Evolutionary conservation across 2,329 filamentous ascomycete species (phyloP).

Genomic region (Coleophoma cylindrospora): DNA sequence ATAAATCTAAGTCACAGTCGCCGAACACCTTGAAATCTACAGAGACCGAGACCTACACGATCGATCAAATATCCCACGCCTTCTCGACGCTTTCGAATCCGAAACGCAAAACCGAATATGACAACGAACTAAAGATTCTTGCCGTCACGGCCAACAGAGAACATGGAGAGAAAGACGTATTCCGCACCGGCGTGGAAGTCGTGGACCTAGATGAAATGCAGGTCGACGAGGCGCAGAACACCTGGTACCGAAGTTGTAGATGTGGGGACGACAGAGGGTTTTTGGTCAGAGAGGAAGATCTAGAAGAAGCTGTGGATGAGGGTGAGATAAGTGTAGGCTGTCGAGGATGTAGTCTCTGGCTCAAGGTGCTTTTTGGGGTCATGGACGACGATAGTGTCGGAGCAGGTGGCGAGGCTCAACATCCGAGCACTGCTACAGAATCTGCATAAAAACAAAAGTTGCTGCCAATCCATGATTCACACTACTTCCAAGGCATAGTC

Average conservation of each 20-base stretch:
- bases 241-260: constrained; percentile 55
- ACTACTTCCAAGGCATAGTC: no score
- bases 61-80: constrained; percentile 61
- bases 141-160: constrained; percentile 12
- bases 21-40: constrained; percentile 8
- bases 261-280: constrained; percentile 61
- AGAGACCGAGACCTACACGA: constrained; percentile 33
- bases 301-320: constrained; percentile 52
- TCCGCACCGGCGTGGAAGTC: constrained; percentile 56
- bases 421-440: not conserved
- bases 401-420: not conserved
- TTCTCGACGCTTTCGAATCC: constrained; percentile 50
- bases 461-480: no score
- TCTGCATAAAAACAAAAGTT: not conserved
- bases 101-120: constrained; percentile 45
- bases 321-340: constrained; percentile 62
- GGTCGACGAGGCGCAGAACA: constrained; percentile 40
- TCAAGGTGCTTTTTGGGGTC: constrained; percentile 59
- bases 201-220: constrained; percentile 61
- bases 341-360: constrained; percentile 61
- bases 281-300: constrained; percentile 50
- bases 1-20: constrained; percentile 15
- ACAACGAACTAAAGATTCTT: constrained; percentile 38
- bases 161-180: constrained; percentile 22
- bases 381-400: constrained; percentile 28